These are phyloP conservation scores for Larix sibirica DNA, from an alignment of 83 land plant genomes.

Conservation along the genomic window DNA sequence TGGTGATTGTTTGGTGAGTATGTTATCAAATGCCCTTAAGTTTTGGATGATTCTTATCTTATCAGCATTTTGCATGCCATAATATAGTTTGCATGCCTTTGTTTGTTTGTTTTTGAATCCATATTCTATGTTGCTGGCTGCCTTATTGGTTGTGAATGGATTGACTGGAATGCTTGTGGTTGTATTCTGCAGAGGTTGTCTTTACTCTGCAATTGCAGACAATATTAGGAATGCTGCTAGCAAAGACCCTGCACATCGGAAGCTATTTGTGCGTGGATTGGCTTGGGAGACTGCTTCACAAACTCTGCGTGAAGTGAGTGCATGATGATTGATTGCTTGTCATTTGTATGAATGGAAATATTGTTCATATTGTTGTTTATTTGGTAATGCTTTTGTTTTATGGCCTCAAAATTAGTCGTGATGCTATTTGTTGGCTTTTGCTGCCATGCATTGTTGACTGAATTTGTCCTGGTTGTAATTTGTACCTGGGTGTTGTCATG, in stretches of 20 bases:
- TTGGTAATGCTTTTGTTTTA: not conserved
- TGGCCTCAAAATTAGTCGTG: not conserved
- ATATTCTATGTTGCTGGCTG: not conserved
- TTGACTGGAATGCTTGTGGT: too few relatives aligned
- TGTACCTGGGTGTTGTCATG: not conserved
- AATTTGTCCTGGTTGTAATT: not conserved
- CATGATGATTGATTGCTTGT: too few relatives aligned
- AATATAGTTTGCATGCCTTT: not conserved
- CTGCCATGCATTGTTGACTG: not conserved
- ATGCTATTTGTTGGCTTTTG: not conserved
- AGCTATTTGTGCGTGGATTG: conserved; percentile 88
- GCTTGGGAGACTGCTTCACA: conserved; percentile 90
- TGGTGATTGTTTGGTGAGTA: not conserved
- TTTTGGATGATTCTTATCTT: too few relatives aligned
- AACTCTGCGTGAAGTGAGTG: conserved; percentile 40
- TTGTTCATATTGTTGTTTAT: not conserved
- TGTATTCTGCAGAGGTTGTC: too few relatives aligned
- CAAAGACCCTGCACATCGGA: conserved; percentile 69
- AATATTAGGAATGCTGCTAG: conserved; percentile 73
- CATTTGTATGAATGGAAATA: too few relatives aligned
- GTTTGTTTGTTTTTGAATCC: not conserved
- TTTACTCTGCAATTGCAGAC: conserved; percentile 5
- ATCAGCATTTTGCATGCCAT: not conserved
- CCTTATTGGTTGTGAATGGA: too few relatives aligned
- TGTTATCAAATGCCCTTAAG: not conserved